A percentile compares a stretch with the other conserved stretches of the same genome.
Evolutionary conservation across 192 early-diverging fungal genomes (phyloP).

Genomic region (Mortierella claussenii): DNA sequence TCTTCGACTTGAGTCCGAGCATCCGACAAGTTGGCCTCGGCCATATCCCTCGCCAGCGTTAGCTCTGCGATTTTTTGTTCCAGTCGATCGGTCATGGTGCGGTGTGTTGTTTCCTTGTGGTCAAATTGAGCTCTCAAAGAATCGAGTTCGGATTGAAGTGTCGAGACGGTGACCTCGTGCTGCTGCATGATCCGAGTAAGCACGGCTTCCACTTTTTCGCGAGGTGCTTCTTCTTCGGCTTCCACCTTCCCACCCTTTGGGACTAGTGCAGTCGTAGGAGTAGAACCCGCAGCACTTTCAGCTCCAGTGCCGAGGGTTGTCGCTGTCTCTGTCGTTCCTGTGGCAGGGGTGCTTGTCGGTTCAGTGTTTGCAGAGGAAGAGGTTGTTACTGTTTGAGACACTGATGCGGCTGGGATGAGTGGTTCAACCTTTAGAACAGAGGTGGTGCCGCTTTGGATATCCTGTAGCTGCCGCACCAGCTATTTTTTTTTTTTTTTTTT

Average conservation of each 20-base stretch:
- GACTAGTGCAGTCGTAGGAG: no score
- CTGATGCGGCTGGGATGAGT: no score
- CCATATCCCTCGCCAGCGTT: background rate
- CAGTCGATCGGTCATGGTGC: background rate
- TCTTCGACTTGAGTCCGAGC: conserved; percentile 2
- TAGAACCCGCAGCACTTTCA: no score
- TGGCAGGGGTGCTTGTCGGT: background rate
- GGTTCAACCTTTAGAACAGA: no score
- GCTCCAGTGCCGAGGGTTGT: no score
- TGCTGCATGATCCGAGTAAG: conserved; percentile 14
- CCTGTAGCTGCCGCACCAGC: no score
- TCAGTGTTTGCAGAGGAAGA: background rate
- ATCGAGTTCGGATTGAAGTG: conserved; percentile 7
- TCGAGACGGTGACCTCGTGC: background rate
- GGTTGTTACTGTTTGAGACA: no score
- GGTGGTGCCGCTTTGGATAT: no score
- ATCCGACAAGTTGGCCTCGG: conserved; percentile 8
- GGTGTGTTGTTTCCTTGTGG: background rate
- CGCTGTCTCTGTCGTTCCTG: no score
- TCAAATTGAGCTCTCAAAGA: background rate
- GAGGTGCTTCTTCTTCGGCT: background rate
- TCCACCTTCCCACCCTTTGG: no score
- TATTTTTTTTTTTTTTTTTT: no score
- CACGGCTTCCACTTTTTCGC: background rate
- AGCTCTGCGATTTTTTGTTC: background rate